Conservation (phyloP, 345 rosid genomes). For the Lepidium aucheri region DNA sequence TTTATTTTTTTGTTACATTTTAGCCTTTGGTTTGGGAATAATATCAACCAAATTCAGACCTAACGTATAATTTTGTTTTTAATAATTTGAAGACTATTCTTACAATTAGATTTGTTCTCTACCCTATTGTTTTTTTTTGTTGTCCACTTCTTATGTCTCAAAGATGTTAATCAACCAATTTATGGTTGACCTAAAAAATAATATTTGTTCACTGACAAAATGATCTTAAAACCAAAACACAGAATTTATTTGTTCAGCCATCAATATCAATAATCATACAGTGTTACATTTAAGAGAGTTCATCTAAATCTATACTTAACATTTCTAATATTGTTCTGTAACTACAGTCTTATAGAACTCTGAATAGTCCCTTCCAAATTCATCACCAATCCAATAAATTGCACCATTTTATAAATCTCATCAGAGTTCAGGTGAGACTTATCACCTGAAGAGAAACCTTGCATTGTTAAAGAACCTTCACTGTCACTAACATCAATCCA, state of each 20-base stretch:
- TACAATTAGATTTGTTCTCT: background rate
- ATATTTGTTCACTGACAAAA: background rate
- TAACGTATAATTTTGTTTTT: background rate
- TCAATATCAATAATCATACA: background rate
- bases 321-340: background rate
- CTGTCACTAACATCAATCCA: constrained; percentile 62
- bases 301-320: background rate
- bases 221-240: background rate
- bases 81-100: background rate
- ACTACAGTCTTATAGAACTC: background rate
- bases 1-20: background rate
- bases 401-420: constrained; percentile 49
- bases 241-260: background rate
- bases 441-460: constrained; percentile 79
- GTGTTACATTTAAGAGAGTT: background rate
- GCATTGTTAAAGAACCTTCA: constrained; percentile 39
- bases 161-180: background rate
- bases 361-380: constrained; percentile 24
- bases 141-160: background rate
- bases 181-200: background rate
- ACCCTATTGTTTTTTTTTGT: background rate
- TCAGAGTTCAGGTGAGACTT: constrained; percentile 48
- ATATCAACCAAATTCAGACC: background rate
- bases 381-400: constrained; percentile 53
- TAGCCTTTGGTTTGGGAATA: background rate